Evolutionary conservation across 1,284 basidiomycete species (phyloP).

Genomic region (Hortiboletus rubellus): DNA sequence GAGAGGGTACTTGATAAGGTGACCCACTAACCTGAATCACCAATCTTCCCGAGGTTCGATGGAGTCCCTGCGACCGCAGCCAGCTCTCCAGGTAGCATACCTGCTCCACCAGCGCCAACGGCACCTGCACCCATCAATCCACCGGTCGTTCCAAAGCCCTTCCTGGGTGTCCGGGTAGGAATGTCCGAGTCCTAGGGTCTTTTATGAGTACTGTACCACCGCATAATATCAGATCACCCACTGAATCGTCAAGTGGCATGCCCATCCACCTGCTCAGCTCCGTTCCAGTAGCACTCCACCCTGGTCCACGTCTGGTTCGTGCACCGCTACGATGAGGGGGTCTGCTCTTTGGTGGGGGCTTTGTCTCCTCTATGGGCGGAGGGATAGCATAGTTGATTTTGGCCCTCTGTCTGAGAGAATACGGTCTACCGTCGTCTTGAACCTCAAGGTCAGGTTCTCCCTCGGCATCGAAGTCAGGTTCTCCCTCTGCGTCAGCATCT

Average conservation of each 20-base stretch:
- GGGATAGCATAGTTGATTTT: conserved; percentile 77
- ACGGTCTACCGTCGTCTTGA: conserved; percentile 56
- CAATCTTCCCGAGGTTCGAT: conserved; percentile 80
- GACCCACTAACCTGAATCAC: conserved; percentile 60
- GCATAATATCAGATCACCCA: conserved; percentile 34
- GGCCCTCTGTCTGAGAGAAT: conserved; percentile 60
- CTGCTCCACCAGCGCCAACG: conserved; percentile 45
- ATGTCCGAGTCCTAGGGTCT: conserved; percentile 65
- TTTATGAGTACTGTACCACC: conserved; percentile 4
- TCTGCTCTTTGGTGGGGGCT: conserved; percentile 44
- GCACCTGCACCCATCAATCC: conserved; percentile 56
- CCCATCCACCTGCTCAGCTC: conserved; percentile 77
- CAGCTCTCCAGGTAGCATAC: conserved; percentile 56
- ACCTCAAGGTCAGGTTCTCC: conserved; percentile 40
- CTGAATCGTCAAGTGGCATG: conserved; percentile 67
- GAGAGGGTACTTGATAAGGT: not conserved
- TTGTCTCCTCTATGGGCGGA: conserved; percentile 69
- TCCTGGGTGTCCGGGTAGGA: conserved; percentile 62
- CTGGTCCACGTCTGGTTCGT: conserved; percentile 49
- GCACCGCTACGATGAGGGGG: conserved; percentile 32
- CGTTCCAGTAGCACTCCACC: conserved; percentile 76
- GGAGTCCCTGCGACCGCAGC: conserved; percentile 69
- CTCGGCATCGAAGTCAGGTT: conserved; percentile 35
- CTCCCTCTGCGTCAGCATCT: conserved; percentile 40
- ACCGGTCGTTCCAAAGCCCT: conserved; percentile 54